These are phyloP conservation scores for Vanrija sp. DNA, from an alignment of 1,284 basidiomycete genomes.

Conservation along the genomic window DNA sequence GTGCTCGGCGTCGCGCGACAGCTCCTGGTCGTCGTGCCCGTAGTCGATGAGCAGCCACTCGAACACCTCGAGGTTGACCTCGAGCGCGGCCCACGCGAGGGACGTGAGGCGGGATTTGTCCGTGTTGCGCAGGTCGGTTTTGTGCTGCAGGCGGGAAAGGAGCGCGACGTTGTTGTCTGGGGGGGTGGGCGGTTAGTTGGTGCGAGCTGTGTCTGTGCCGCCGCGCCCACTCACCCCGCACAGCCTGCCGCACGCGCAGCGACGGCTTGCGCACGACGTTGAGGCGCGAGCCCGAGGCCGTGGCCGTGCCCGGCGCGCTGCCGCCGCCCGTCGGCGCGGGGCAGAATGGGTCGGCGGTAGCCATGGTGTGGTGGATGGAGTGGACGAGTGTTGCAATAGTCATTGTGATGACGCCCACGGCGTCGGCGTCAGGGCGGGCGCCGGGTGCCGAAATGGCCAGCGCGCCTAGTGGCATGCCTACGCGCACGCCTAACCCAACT, in stretches of 20 bases:
- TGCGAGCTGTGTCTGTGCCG: background rate
- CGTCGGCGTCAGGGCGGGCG: too few relatives aligned
- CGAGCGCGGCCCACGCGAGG: constrained; percentile 78
- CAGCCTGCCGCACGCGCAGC: constrained; percentile 38
- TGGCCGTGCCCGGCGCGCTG: background rate
- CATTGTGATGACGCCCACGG: too few relatives aligned
- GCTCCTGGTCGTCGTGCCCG: constrained; percentile 85
- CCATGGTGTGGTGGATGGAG: constrained; percentile 1
- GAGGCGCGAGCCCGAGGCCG: constrained; percentile 16
- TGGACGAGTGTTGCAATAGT: too few relatives aligned
- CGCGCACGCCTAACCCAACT: too few relatives aligned
- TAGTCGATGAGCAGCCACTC: constrained; percentile 75
- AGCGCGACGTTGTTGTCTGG: constrained; percentile 87
- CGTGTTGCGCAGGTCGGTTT: constrained; percentile 76
- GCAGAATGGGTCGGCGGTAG: background rate
- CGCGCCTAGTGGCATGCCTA: too few relatives aligned
- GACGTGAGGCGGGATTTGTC: constrained; percentile 72
- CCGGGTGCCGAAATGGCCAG: too few relatives aligned
- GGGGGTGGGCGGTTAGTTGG: too few relatives aligned
- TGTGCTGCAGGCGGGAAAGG: constrained; percentile 68
- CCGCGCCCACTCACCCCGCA: constrained; percentile 31
- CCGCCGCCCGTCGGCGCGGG: background rate
- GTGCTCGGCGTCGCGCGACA: constrained; percentile 82
- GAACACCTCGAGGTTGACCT: constrained; percentile 81
- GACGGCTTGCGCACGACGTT: constrained; percentile 32